Percentiles rank a stretch among this genome's conserved stretches.
phyloP scores from a whole-genome alignment of 306 rosid species.

The Fragaria vesca region DNA sequence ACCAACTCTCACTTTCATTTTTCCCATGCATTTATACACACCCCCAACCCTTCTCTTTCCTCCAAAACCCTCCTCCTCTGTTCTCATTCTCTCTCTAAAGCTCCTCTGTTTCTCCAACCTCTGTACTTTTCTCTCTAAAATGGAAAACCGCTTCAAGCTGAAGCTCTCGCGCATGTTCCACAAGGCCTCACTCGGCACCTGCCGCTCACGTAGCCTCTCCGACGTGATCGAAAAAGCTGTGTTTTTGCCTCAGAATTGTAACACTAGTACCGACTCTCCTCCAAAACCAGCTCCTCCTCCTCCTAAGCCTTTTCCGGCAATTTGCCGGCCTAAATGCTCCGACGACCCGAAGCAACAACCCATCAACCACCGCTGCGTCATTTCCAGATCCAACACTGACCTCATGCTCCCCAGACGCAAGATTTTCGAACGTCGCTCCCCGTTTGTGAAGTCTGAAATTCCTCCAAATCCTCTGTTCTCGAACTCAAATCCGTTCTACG shows the following conservation, averaged over 20 bases:
- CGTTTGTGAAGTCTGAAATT: conserved; percentile 28
- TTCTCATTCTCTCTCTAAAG: conserved; percentile 3
- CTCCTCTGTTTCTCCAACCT: neutral
- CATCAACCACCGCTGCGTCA: conserved; percentile 23
- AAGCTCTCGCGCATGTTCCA: conserved; percentile 84
- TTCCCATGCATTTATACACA: conserved; percentile 42
- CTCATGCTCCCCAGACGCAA: conserved; percentile 45
- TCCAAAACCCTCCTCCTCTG: neutral
- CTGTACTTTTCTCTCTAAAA: conserved; percentile 20
- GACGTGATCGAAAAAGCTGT: conserved; percentile 66
- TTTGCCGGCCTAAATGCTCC: conserved; percentile 41
- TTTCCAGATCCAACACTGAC: conserved; percentile 37
- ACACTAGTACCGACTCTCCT: neutral
- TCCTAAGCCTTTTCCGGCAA: conserved; percentile 36
- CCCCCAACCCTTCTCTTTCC: conserved; percentile 16
- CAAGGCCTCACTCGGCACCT: conserved; percentile 65
- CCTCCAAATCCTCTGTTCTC: conserved; percentile 51
- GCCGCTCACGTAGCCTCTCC: conserved; percentile 58
- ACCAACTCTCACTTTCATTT: conserved; percentile 25
- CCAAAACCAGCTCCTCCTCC: neutral
- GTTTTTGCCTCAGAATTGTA: conserved; percentile 32
- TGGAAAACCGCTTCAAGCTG: conserved; percentile 70
- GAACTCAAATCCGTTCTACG: conserved; percentile 38
- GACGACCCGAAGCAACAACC: conserved; percentile 14
- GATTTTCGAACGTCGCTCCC: conserved; percentile 42